Percentiles rank a stretch among this genome's conserved stretches.
phyloP scores from a whole-genome alignment of 2,329 filamentous ascomycete species.

The Hymenoscyphus fraxineus region DNA sequence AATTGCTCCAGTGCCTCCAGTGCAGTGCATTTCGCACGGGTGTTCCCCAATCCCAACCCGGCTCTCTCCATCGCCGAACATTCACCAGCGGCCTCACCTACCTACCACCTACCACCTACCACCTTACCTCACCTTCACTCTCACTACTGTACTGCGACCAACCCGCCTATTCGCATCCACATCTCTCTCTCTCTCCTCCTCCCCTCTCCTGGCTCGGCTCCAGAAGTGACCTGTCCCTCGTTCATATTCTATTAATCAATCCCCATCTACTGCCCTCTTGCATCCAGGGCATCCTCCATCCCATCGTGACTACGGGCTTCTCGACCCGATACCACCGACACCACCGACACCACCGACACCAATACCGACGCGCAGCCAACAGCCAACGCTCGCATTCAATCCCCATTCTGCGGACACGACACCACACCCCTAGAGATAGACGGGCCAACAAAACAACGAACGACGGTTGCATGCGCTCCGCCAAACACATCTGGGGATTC shows the following conservation, averaged over 20 bases:
- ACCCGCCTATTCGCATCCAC: background rate
- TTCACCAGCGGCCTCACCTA: background rate
- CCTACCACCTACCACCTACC: too few species aligned
- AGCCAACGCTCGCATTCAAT: background rate
- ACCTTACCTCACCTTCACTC: background rate
- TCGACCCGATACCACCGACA: conserved; percentile 17
- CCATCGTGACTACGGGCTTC: conserved; percentile 9
- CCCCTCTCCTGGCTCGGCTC: conserved; percentile 5
- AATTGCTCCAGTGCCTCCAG: too few species aligned
- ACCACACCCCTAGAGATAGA: background rate
- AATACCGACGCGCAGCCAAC: conserved; percentile 13
- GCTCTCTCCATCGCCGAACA: conserved; percentile 1
- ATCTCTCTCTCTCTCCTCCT: conserved; percentile 6
- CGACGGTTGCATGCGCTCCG: conserved; percentile 18
- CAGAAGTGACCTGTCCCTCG: conserved; percentile 18
- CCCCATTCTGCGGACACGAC: conserved; percentile 9
- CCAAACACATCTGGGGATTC: conserved; percentile 6
- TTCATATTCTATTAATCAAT: conserved; percentile 24
- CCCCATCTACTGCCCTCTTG: conserved; percentile 4
- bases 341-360: conserved; percentile 7
- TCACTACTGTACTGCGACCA: background rate
- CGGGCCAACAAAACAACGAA: background rate
- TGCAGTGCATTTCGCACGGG: background rate
- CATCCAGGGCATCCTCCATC: conserved; percentile 25
- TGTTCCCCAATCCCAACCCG: background rate